phyloP scores from a whole-genome alignment of 2,329 filamentous ascomycete species.

The Onygenales sp. region DNA sequence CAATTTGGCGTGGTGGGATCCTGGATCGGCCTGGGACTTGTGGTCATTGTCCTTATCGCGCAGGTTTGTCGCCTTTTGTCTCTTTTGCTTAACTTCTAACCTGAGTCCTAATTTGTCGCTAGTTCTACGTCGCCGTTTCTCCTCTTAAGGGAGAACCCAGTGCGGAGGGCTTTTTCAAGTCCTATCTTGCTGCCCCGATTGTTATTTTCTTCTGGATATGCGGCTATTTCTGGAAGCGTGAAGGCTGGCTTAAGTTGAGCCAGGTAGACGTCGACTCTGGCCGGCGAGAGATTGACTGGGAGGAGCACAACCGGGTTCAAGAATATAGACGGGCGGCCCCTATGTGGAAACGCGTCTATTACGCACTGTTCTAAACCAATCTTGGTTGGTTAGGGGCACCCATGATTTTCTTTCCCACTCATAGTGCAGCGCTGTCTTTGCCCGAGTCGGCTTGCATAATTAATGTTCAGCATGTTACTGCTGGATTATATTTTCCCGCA shows the following conservation, averaged over 20 bases:
- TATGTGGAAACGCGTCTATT: conserved; percentile 6
- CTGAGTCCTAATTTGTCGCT: neutral
- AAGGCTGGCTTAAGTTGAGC: conserved; percentile 47
- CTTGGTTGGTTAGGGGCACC: neutral
- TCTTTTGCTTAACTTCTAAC: neutral
- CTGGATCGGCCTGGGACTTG: conserved; percentile 50
- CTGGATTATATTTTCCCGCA: too few relatives aligned
- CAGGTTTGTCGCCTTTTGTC: conserved; percentile 25
- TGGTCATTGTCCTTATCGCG: conserved; percentile 42
- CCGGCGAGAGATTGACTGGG: conserved; percentile 56
- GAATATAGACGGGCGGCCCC: conserved; percentile 8
- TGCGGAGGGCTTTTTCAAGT: conserved; percentile 21
- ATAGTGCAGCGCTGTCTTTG: too few relatives aligned
- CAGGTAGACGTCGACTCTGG: conserved; percentile 61
- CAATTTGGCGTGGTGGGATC: conserved; percentile 51
- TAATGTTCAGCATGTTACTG: too few relatives aligned
- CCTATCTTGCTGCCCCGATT: conserved; percentile 21
- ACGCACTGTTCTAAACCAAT: conserved; percentile 9
- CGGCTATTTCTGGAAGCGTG: conserved; percentile 57
- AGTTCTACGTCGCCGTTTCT: conserved; percentile 21
- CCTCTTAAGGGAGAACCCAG: conserved; percentile 13
- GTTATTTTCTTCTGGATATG: conserved; percentile 40
- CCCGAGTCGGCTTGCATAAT: too few relatives aligned
- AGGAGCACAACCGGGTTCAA: conserved; percentile 44
- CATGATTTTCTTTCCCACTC: neutral